Conservation (phyloP, 768 basidiomycete genomes). For the Butyriboletus loyo region DNA sequence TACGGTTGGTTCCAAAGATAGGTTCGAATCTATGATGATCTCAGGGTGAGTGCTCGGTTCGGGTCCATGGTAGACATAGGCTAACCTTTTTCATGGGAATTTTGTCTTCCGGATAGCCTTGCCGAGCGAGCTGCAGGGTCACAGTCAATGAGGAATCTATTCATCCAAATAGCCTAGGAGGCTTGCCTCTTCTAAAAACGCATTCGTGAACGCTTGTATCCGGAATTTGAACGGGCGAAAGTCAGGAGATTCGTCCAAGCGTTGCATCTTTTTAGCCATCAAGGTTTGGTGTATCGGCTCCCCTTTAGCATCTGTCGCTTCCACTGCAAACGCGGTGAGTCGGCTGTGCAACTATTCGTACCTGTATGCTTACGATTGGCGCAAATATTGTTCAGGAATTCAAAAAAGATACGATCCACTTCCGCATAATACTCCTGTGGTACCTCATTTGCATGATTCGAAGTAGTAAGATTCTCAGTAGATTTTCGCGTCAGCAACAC, state of each 20-base stretch:
- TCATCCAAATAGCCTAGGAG: not conserved
- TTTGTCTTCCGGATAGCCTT: conserved; percentile 91
- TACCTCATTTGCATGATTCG: conserved; percentile 55
- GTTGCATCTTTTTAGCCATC: conserved; percentile 99
- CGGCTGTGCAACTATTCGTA: conserved; percentile 2
- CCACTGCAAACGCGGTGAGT: conserved; percentile 54
- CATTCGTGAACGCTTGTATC: conserved; percentile 96
- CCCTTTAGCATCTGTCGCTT: conserved; percentile 90
- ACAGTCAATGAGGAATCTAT: conserved; percentile 7
- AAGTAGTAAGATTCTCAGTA: conserved; percentile 24
- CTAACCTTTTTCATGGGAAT: conserved; percentile 94
- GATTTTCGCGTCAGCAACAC: conserved; percentile 19
- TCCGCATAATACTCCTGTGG: conserved; percentile 77
- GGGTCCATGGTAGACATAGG: conserved; percentile 8
- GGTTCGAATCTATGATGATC: conserved; percentile 66
- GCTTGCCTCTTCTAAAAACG: conserved; percentile 86
- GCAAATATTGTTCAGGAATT: conserved; percentile 83
- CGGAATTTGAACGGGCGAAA: conserved; percentile 99
- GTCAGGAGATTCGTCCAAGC: conserved; percentile 92
- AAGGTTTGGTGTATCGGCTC: conserved; percentile 97
- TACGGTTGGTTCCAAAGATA: conserved; percentile 95
- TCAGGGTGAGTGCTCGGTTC: conserved; percentile 16
- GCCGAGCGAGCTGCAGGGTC: conserved; percentile 60
- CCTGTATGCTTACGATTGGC: conserved; percentile 71
- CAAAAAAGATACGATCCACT: conserved; percentile 88